Base-by-base conservation (phyloP, 371 early-diverging fungal species). In the Circinella minor region DNA sequence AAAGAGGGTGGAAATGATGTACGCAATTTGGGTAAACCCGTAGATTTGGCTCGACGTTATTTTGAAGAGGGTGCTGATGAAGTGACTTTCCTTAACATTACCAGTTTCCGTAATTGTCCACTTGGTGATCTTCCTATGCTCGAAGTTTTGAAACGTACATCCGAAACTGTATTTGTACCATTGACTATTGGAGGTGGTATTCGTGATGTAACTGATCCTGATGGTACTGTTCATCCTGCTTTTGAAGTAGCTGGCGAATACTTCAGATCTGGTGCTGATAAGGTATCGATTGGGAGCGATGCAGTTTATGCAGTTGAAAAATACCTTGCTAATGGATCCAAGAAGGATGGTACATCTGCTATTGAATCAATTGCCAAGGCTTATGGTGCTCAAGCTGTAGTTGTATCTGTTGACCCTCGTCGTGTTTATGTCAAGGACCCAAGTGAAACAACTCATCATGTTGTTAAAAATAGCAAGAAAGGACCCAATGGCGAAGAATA, bases 101-200 rank as follows among this genome's bases (percentile, higher is more conserved):
- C 98, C 47, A 94, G 95, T 67, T 99, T 97, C 92, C 90, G 97
- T 67, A 92, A 95, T 81, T 86, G 89, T 64, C 98, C 98, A 2
- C 80, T 99, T 55, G 74, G 80, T 36, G 99, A 99, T 79, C 83
- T 91, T 67, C 98, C 99, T 63, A 98, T 98, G 98, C 81, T 99
- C 10, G 92, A 97, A 75, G 95, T 99, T 10, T 81, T 99, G 47
- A 81, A 87, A 57, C 88, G 88, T 48, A 89, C 98, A 0, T 94
- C 95, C n/a, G 91, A 94, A 74, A 87, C 90, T 0, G 94, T 98
- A 34, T 99, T 99, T 85, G 98, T 98, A 8, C 99, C 99, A 11
- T 85, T 99, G 78, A 98, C 98, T 4, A 95, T 99, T 72, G 99
- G 99, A 69, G 99, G 99, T 55, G 99, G 99, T 54, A 98, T 99